phyloP scores from a whole-genome alignment of 306 rosid genomes.

The Trifolium dubium region DNA sequence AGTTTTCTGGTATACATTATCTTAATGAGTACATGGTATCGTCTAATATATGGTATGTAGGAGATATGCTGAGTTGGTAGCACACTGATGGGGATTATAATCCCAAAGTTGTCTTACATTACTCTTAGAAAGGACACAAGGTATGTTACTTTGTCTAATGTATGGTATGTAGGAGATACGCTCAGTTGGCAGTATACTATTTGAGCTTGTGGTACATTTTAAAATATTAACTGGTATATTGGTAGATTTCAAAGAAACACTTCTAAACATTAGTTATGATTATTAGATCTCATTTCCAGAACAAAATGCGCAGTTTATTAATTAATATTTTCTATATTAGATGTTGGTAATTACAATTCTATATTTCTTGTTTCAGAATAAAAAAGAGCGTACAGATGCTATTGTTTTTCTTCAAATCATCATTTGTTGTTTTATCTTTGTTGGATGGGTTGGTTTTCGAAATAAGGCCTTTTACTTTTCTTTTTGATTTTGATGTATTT shows the following conservation, averaged over 20 bases:
- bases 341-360: not conserved
- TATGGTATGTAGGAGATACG: not conserved
- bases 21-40: not conserved
- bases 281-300: not conserved
- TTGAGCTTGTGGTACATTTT: not conserved
- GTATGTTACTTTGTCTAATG: not conserved
- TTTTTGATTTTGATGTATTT: not conserved
- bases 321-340: not conserved
- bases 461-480: not conserved
- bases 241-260: not conserved
- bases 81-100: not conserved
- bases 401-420: not conserved
- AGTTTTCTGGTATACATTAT: not conserved
- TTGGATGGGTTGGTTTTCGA: not conserved
- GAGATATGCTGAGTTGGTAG: not conserved
- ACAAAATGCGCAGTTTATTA: not conserved
- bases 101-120: not conserved
- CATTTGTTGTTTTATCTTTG: not conserved
- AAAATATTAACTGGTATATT: not conserved
- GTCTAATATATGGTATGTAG: not conserved
- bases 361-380: not conserved
- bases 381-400: constrained; percentile 5
- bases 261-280: not conserved
- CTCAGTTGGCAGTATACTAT: not conserved
- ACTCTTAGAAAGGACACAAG: not conserved